Evolutionary conservation across 1,284 basidiomycete genomes (phyloP), one percentile per base, ranked within the genome.

Genomic region (Amylostereum chailletii): DNA sequence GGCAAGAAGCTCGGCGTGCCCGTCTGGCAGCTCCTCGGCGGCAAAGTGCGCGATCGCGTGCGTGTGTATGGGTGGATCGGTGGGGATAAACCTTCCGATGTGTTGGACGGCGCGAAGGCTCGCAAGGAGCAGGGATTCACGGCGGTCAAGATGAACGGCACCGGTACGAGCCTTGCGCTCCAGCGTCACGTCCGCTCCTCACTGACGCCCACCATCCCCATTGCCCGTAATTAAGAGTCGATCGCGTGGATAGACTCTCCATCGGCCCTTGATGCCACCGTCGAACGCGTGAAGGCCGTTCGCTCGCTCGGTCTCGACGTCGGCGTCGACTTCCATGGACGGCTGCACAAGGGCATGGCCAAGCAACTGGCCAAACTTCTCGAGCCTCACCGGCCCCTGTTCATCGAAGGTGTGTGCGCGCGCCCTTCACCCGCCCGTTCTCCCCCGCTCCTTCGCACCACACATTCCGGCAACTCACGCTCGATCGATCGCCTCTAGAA

Each of bases 131-230:
- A 89, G 62, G 86, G 86, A 2, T 89, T 90, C 63, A 83, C 79
- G 0, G 78, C 81, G 2, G 84, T 90, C 43, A 85, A 86, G 71
- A 89, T 87, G 85, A 89, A 90, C 60, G 84, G 73, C 5, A 80
- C 76, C 9, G 73, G 78, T 75, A 50, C 38, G 63, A 58, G 7
- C 19, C 19, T 36, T 31, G 5, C 5, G n/a, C 6, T 33, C 11
- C 19, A 33, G 26, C 7, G 44, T 46, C 4, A 11, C 26, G 10
- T n/a, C 19, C 4, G 34, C 11, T 19, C 19, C 19, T 48, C 26
- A 39, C n/a, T 42, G 10, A 33, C 9, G 1, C 10, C 8, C 3
- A n/a, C 19, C 8, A n/a, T 5, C 19, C 19, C 19, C 19, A 19
- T 19, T 19, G 19, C 19, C 19, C 19, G 19, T n/a, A 7, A 38